Percentiles rank a stretch among this genome's conserved stretches.
These are phyloP conservation scores for Schizochytrium sp. DNA, from an alignment of 108 stramenopile species.

Conservation along the genomic window DNA sequence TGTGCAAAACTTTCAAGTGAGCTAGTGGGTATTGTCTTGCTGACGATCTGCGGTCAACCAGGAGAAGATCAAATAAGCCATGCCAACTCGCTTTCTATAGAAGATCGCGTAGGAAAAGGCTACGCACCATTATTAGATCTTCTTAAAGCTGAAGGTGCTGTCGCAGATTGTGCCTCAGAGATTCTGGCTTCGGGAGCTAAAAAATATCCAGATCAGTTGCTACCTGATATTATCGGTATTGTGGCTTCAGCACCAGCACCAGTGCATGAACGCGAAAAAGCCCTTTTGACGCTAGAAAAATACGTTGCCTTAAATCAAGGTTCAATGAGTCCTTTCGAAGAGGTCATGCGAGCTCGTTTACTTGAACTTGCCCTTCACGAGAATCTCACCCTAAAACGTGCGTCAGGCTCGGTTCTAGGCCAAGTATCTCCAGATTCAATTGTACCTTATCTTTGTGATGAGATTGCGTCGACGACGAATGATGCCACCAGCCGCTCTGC, in stretches of 20 bases:
- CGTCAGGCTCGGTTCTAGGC: conserved; percentile 23
- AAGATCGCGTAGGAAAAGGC: neutral
- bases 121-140: conserved; percentile 10
- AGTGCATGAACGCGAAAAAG: neutral
- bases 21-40: neutral
- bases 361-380: neutral
- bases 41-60: neutral
- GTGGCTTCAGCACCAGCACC: neutral
- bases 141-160: neutral
- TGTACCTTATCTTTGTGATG: conserved; percentile 11
- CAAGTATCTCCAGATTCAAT: neutral
- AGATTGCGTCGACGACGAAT: too few species aligned
- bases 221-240: conserved; percentile 1
- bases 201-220: neutral
- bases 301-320: neutral
- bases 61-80: neutral
- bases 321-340: neutral
- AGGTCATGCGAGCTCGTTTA: neutral
- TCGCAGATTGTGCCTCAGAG: neutral
- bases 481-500: neutral
- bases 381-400: neutral
- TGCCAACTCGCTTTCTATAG: neutral
- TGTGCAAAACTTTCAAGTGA: neutral
- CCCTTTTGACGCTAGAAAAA: neutral
- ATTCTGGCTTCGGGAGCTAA: neutral